These are phyloP conservation scores for Ophiostoma ips DNA, from an alignment of 2,329 filamentous ascomycete genomes.

Conservation along the genomic window DNA sequence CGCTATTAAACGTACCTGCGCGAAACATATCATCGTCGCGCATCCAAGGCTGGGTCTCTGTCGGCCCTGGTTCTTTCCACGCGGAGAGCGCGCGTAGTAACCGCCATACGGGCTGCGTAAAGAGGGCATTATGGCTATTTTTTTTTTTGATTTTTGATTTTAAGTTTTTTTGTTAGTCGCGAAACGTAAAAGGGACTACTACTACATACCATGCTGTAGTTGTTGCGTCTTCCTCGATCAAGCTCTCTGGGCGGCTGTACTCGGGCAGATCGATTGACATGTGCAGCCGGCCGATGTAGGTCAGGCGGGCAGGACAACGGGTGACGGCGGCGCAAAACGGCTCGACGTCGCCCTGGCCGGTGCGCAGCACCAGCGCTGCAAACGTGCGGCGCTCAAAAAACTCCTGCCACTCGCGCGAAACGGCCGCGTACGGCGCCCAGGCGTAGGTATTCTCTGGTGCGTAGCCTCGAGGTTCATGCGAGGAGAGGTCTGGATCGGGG, in stretches of 20 bases:
- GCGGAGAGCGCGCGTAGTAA: not conserved
- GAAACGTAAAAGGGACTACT: too few relatives aligned
- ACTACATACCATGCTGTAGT: not conserved
- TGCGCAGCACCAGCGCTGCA: not conserved
- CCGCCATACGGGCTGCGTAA: not conserved
- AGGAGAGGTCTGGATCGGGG: not conserved
- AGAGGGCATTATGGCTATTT: not conserved
- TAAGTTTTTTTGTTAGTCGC: too few relatives aligned
- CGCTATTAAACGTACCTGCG: not conserved
- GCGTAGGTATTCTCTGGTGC: not conserved
- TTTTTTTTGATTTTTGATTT: too few relatives aligned
- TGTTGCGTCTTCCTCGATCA: not conserved
- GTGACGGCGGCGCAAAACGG: not conserved
- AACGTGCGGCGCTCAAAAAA: slow-evolving; percentile 5
- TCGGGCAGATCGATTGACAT: not conserved
- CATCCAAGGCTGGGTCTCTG: not conserved
- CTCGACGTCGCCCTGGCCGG: not conserved
- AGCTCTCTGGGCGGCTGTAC: not conserved
- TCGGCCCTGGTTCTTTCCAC: not conserved
- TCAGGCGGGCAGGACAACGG: not conserved
- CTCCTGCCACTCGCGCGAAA: slow-evolving; percentile 5
- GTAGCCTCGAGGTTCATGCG: not conserved
- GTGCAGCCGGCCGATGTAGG: not conserved
- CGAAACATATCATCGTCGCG: not conserved
- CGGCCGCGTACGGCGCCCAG: slow-evolving; percentile 1